Percentiles rank a stretch among this genome's conserved stretches.
Evolutionary conservation across 2,329 filamentous ascomycete genomes (phyloP).

Genomic region (Emergomyces orientalis): DNA sequence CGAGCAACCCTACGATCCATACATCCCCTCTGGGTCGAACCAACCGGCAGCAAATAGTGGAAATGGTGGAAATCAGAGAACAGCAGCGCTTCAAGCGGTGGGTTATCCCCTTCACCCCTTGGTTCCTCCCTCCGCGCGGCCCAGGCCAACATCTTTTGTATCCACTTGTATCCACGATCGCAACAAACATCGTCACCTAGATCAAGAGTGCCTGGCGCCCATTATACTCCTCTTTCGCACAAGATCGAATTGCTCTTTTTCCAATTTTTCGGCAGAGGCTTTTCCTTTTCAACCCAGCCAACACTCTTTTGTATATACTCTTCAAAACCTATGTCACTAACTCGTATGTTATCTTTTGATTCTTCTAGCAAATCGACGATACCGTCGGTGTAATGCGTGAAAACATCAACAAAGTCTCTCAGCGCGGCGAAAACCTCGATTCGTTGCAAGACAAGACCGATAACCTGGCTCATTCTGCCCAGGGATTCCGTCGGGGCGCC

Average conservation of each 20-base stretch:
- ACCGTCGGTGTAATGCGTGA: slow-evolving; percentile 92
- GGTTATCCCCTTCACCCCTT: slow-evolving; percentile 35
- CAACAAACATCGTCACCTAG: not conserved
- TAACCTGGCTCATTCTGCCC: slow-evolving; percentile 83
- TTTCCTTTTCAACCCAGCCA: not conserved
- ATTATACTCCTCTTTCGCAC: not conserved
- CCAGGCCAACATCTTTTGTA: not conserved
- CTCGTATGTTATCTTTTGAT: not conserved
- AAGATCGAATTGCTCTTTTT: not conserved
- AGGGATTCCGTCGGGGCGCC: slow-evolving; percentile 91
- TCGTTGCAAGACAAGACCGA: slow-evolving; percentile 85
- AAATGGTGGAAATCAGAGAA: slow-evolving; percentile 53
- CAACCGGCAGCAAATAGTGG: slow-evolving; percentile 44
- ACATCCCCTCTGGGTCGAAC: slow-evolving; percentile 62
- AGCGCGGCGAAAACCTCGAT: slow-evolving; percentile 84
- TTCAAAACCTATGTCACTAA: not conserved
- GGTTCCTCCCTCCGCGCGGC: not conserved
- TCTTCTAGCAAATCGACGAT: slow-evolving; percentile 82
- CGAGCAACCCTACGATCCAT: slow-evolving; percentile 71
- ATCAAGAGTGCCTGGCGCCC: not conserved
- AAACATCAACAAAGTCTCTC: slow-evolving; percentile 93
- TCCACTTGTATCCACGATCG: not conserved
- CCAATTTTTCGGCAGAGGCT: not conserved
- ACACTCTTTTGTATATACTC: not conserved
- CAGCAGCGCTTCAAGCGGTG: slow-evolving; percentile 75